These are phyloP conservation scores for Heterobasidion occidentale DNA, from an alignment of 1,284 basidiomycete genomes.

Conservation along the genomic window DNA sequence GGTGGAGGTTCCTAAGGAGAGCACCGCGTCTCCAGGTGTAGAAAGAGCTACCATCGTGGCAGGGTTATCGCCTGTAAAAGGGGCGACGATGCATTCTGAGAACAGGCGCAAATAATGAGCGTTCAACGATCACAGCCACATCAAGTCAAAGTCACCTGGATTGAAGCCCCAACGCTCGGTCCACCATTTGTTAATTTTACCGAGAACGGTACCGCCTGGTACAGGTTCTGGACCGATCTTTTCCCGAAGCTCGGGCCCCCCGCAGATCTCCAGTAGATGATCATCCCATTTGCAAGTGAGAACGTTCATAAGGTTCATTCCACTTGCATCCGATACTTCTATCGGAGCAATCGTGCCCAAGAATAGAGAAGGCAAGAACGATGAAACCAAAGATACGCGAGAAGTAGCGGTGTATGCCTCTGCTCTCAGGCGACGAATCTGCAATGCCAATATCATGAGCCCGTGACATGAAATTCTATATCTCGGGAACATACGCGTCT, in stretches of 20 bases:
- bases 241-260: slow-evolving; percentile 53
- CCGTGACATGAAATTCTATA: neutral
- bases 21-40: slow-evolving; percentile 77
- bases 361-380: slow-evolving; percentile 79
- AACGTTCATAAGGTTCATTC: slow-evolving; percentile 84
- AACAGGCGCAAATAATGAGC: neutral
- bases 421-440: slow-evolving; percentile 56
- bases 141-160: slow-evolving; percentile 35
- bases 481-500: slow-evolving; percentile 42
- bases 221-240: slow-evolving; percentile 83
- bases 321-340: slow-evolving; percentile 80
- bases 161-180: slow-evolving; percentile 70
- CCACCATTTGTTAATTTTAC: slow-evolving; percentile 67
- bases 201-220: slow-evolving; percentile 58
- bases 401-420: slow-evolving; percentile 59
- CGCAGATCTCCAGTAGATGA: slow-evolving; percentile 50
- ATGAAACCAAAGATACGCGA: slow-evolving; percentile 77
- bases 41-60: slow-evolving; percentile 79
- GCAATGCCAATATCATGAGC: neutral
- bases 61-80: slow-evolving; percentile 90
- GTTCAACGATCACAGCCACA: neutral
- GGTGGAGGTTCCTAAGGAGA: slow-evolving; percentile 89
- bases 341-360: slow-evolving; percentile 61
- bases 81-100: slow-evolving; percentile 71
- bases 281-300: slow-evolving; percentile 65